Conservation (phyloP, 75 land plant genomes). For the Ceratopteris richardii region DNA sequence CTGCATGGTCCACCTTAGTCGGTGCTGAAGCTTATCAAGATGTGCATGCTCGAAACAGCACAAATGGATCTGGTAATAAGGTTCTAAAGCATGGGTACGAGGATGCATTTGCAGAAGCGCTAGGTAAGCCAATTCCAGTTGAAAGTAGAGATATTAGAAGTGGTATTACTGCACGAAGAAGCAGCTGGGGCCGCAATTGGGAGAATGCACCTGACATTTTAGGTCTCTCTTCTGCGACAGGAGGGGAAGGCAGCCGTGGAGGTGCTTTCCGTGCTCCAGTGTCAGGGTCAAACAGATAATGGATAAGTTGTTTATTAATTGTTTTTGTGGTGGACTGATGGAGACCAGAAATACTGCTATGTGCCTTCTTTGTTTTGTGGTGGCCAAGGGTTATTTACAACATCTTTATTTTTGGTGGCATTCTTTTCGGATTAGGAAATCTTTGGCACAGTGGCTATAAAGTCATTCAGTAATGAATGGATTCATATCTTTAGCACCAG, state of each 20-base stretch:
- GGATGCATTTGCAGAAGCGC: conserved; percentile 17
- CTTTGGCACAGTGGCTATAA: no score
- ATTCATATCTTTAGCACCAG: no score
- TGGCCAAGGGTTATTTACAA: no score
- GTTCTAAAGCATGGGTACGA: conserved; percentile 5
- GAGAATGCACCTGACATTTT: conserved; percentile 77
- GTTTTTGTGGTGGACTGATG: no score
- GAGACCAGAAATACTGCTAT: no score
- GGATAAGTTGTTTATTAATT: no score
- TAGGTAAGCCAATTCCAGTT: conserved; percentile 8
- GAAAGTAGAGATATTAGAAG: conserved; percentile 8
- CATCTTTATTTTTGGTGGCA: no score
- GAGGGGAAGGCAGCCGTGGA: conserved; percentile 13
- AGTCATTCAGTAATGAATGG: no score
- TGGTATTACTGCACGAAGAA: conserved; percentile 40
- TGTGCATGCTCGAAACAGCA: conserved; percentile 31
- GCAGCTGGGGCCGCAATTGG: conserved; percentile 97
- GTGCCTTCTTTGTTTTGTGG: no score
- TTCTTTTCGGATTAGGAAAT: no score
- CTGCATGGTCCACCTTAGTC: conserved; percentile 42
- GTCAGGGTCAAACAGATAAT: no score
- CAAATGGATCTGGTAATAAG: conserved; percentile 28
- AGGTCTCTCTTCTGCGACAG: conserved; percentile 55
- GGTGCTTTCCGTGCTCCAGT: not conserved
- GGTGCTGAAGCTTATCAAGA: conserved; percentile 17